Evolutionary conservation across 805 yeast species (phyloP).

Genomic region (Candida bentonensis): DNA sequence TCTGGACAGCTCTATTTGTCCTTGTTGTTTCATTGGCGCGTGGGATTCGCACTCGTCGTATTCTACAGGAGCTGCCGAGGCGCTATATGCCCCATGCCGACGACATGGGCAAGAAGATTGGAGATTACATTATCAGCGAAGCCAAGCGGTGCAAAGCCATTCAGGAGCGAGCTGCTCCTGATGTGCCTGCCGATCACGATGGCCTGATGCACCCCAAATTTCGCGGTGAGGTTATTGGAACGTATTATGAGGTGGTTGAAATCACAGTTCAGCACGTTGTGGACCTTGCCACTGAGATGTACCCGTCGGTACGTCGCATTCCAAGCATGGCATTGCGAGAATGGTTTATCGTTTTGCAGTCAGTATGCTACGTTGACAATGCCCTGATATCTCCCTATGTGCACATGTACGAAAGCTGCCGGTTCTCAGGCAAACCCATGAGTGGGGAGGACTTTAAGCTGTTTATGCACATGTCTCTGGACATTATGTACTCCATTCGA

Average conservation of each 20-base stretch:
- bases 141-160: conserved; percentile 31
- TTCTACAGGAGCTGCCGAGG: conserved; percentile 66
- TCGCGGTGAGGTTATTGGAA: conserved; percentile 11
- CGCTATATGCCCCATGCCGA: conserved; percentile 54
- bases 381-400: conserved; percentile 20
- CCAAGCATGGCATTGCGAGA: conserved; percentile 14
- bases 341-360: not conserved
- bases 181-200: conserved; percentile 32
- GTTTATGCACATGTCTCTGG: conserved; percentile 28
- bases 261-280: conserved; percentile 19
- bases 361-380: not conserved
- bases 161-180: conserved; percentile 28
- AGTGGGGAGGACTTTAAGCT: conserved; percentile 42
- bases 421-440: conserved; percentile 51
- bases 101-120: conserved; percentile 39
- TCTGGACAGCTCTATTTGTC: conserved; percentile 38
- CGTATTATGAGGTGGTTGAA: conserved; percentile 15
- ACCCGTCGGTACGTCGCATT: conserved; percentile 28
- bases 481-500: not conserved
- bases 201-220: conserved; percentile 35
- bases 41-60: conserved; percentile 39
- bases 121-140: conserved; percentile 27
- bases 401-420: conserved; percentile 44
- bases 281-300: conserved; percentile 17
- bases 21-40: conserved; percentile 44